Conservation (phyloP, 2,329 filamentous ascomycete species). For the Reticulascus tulasneorum region DNA sequence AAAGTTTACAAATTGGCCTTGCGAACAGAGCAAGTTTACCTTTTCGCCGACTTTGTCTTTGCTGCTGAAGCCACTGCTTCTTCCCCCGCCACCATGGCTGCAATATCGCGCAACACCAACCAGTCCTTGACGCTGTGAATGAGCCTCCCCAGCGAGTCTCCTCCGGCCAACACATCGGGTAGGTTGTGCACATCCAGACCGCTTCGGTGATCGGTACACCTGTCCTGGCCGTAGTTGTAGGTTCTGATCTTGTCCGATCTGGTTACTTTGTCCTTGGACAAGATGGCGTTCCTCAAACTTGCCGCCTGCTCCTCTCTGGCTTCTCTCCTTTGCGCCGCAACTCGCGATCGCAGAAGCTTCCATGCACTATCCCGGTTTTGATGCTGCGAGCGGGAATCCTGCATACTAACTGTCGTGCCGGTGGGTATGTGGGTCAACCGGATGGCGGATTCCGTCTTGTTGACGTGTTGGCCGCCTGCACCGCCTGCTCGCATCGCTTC, state of each 20-base stretch:
- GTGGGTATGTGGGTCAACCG: conserved; percentile 88
- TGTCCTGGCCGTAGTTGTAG: conserved; percentile 73
- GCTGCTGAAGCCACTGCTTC: conserved; percentile 28
- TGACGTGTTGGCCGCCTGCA: conserved; percentile 95
- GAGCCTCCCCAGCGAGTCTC: conserved; percentile 64
- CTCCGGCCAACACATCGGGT: conserved; percentile 73
- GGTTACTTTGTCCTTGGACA: conserved; percentile 77
- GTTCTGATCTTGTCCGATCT: conserved; percentile 91
- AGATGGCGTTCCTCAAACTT: conserved; percentile 69
- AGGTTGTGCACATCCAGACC: conserved; percentile 77
- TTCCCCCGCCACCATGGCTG: conserved; percentile 64
- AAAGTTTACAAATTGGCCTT: too few relatives aligned
- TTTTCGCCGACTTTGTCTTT: conserved; percentile 12
- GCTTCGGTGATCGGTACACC: conserved; percentile 85
- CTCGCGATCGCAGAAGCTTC: conserved; percentile 74
- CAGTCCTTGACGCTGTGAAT: conserved; percentile 76
- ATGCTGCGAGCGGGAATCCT: conserved; percentile 86
- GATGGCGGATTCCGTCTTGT: conserved; percentile 95
- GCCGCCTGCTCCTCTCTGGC: conserved; percentile 78
- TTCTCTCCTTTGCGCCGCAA: conserved; percentile 77
- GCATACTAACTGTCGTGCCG: conserved; percentile 82
- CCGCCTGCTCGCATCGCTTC: conserved; percentile 92
- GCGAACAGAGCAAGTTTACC: too few relatives aligned
- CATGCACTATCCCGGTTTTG: conserved; percentile 86
- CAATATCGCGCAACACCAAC: conserved; percentile 71